Evolutionary conservation across 1,139 yeast genomes (phyloP), one percentile per base, ranked within the genome.

Genomic region (Debaryomyces subglobosus): DNA sequence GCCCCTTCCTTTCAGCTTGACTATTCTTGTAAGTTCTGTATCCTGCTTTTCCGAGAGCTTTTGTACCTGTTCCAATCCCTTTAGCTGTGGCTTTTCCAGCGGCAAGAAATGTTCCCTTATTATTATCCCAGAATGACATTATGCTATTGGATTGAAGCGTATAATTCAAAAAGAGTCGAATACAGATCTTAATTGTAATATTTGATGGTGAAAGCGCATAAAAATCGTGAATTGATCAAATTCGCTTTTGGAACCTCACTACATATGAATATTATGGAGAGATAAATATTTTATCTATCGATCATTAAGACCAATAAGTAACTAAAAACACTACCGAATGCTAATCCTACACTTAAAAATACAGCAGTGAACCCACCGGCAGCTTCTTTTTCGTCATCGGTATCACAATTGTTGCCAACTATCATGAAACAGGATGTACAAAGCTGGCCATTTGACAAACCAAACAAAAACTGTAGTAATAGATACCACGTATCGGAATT

Each of bases 311-410:
- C 91, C 49, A 89, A 76, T 1, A 82, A 61, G 61, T 89, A 89
- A 59, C 96, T 86, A 45, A 86, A 64, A 1, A 91, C 59, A 54
- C 96, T 84, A 2, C 98, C 97, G 3, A 79, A 72, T 0, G 95
- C 84, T 48, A 91, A 74, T 0, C 96, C 96, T 18, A 82, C 60
- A 50, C 92, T 85, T 47, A 90, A 75, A 55, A 88, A 82, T 15
- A 90, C 82, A 1, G 90, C 83, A 49, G 96, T 87, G 64, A 91
- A 88, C 3, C 97, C 97, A 35, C 97, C 97, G 0, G 98, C 96
- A 0, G 97, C 97, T 55, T 89, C 91, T 64, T 84, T 85, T 61
- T 89, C 95, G 18, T 79, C 79, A 40, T 82, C 88, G 12, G 74
- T 73, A 30, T 76, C 78, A 51, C 86, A 74, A 47, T 75, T 73